Base-by-base conservation (phyloP, 306 rosid genomes). In the Cercis canadensis region DNA sequence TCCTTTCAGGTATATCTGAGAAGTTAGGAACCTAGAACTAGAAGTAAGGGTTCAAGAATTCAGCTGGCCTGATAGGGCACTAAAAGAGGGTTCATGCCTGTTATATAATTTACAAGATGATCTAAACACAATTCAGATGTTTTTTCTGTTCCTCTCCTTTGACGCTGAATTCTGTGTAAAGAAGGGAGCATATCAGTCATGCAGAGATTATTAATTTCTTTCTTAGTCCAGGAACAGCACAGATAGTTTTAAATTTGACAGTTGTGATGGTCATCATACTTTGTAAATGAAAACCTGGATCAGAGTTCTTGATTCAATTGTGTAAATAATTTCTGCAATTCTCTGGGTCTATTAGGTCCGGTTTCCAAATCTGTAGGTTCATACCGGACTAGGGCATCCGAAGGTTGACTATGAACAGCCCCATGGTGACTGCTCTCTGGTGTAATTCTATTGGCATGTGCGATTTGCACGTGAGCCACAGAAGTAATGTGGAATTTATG, bases 231-330 rank as follows among this genome's bases (percentile, higher is more conserved):
- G 8, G 49, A 19, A 53, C 40, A 13, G 72, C 43, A n/a, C 77
- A 36, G 40, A 43, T 43, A 62, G 34, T 50, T 76, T 18, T 58
- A 51, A 64, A 62, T 19, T 46, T 74, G 78, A 66, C 59, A 45
- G 61, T 54, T 66, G 37, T 50, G 60, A 45, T 39, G 21, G 34
- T 39, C 34, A 59, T 52, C 16, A n/a, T 12, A 1, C 52, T 63
- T 55, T 78, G 87, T 82, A 74, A 74, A 74, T 74, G 78, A 67
- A 57, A 57, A 41, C 72, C n/a, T n/a, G n/a, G n/a, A n/a, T n/a
- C 45, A 69, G 64, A 34, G 54, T 64, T 51, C 55, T 63, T 51
- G 40, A 65, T 78, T 82, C 86, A 74, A 18, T 60, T 60, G 66
- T 78, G 81, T 66, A 78, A 53, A 65, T 69, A 57, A 70, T 70